These are phyloP conservation scores for Trifolium fragiferum DNA, from an alignment of 306 rosid species.

Conservation along the genomic window DNA sequence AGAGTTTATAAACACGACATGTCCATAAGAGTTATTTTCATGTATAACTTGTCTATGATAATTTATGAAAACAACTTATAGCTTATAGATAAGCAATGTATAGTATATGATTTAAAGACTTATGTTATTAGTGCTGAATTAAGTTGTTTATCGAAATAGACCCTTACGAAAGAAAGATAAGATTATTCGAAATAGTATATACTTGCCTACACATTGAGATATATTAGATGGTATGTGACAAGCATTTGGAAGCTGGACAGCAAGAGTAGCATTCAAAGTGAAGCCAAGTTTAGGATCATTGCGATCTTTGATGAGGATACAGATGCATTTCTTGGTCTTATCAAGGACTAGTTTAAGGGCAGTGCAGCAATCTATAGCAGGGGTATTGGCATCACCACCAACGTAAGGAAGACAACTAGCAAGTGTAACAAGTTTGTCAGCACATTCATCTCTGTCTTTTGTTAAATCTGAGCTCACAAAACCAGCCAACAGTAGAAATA, in stretches of 20 bases:
- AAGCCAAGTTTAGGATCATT: constrained; percentile 85
- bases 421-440: constrained; percentile 62
- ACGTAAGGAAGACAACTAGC: constrained; percentile 78
- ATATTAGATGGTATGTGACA: constrained; percentile 71
- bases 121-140: too few species aligned
- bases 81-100: too few species aligned
- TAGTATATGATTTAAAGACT: too few species aligned
- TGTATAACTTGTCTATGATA: too few species aligned
- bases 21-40: too few species aligned
- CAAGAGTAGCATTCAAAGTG: constrained; percentile 71
- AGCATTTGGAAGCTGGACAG: constrained; percentile 63
- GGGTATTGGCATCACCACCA: constrained; percentile 63
- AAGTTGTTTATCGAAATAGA: too few species aligned
- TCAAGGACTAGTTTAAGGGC: constrained; percentile 64
- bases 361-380: constrained; percentile 78
- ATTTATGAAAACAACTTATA: too few species aligned
- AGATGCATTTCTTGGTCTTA: constrained; percentile 72
- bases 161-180: neutral
- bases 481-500: constrained; percentile 33
- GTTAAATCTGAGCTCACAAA: constrained; percentile 50
- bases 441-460: constrained; percentile 71
- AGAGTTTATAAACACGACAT: too few species aligned
- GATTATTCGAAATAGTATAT: neutral
- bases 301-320: constrained; percentile 74
- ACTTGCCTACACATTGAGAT: constrained; percentile 66